These are phyloP conservation scores for Colletotrichum incanum DNA, from an alignment of 2,329 filamentous ascomycete species.

Conservation along the genomic window DNA sequence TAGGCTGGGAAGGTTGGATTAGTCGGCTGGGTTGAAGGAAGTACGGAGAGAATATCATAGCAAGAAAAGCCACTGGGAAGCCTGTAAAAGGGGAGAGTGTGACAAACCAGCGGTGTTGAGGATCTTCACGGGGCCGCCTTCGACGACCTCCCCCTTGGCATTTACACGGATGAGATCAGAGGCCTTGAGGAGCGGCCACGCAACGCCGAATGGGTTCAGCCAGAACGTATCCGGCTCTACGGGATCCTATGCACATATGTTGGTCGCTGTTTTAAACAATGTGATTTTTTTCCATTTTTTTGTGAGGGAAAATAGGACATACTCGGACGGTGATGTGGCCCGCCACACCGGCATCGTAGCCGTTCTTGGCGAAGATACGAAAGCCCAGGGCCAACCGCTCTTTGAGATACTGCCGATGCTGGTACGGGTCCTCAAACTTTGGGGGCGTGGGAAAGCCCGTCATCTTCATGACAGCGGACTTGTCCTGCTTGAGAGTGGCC, in stretches of 20 bases:
- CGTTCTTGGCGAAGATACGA: constrained; percentile 71
- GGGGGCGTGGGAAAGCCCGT: constrained; percentile 20
- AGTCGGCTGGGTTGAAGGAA: neutral
- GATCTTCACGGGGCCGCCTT: constrained; percentile 62
- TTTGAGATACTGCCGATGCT: constrained; percentile 69
- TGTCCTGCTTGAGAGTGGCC: constrained; percentile 6
- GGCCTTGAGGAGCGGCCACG: constrained; percentile 74
- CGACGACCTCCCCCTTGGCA: constrained; percentile 73
- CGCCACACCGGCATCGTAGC: constrained; percentile 75
- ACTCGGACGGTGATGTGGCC: constrained; percentile 75
- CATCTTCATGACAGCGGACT: neutral
- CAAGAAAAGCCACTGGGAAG: too few relatives aligned
- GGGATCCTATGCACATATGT: constrained; percentile 57
- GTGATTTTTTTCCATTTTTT: neutral
- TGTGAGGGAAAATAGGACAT: constrained; percentile 11
- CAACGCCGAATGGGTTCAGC: constrained; percentile 77
- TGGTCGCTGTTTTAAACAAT: too few relatives aligned
- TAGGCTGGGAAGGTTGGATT: constrained; percentile 51
- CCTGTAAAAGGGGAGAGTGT: too few relatives aligned
- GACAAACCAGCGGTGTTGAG: constrained; percentile 40
- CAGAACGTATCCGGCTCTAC: constrained; percentile 75
- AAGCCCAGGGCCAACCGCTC: constrained; percentile 69
- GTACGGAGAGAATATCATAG: neutral
- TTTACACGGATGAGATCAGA: constrained; percentile 80
- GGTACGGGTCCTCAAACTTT: constrained; percentile 47